Percentiles rank a stretch among this genome's conserved stretches.
phyloP scores from a whole-genome alignment of 2,329 filamentous ascomycete species.

The Venturia asperata region DNA sequence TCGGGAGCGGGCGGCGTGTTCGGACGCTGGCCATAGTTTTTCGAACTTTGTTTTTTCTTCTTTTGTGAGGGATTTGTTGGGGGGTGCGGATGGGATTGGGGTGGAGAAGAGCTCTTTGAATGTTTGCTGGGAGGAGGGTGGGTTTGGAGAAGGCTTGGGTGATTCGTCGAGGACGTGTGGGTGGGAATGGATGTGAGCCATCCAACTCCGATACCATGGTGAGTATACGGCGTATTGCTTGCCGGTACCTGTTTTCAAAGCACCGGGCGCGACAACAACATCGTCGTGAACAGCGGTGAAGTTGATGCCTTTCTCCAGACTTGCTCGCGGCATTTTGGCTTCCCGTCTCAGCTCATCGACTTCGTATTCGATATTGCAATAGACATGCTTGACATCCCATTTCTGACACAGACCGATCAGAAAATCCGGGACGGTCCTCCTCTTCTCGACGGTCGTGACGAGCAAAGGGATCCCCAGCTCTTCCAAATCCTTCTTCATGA shows the following conservation, averaged over 20 bases:
- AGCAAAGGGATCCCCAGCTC: constrained; percentile 44
- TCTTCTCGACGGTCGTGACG: constrained; percentile 38
- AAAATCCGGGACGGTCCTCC: constrained; percentile 37
- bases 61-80: constrained; percentile 36
- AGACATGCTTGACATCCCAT: constrained; percentile 41
- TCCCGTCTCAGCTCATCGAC: constrained; percentile 41
- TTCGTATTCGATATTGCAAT: constrained; percentile 43
- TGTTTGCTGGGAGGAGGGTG: constrained; percentile 25
- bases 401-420: constrained; percentile 40
- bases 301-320: constrained; percentile 41
- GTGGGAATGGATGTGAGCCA: constrained; percentile 37
- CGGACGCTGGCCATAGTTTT: constrained; percentile 41
- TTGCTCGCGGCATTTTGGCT: constrained; percentile 36
- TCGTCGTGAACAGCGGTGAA: constrained; percentile 44
- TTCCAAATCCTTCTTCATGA: constrained; percentile 42
- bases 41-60: constrained; percentile 37
- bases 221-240: constrained; percentile 48
- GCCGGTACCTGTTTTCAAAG: constrained; percentile 36
- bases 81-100: constrained; percentile 30
- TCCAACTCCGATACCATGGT: constrained; percentile 44
- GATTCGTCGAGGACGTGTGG: constrained; percentile 39
- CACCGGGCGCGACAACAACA: constrained; percentile 42
- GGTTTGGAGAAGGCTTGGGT: constrained; percentile 37
- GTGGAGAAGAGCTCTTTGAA: constrained; percentile 30
- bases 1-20: constrained; percentile 37